phyloP scores from a whole-genome alignment of 129 eudicot species.

The Pittosporum tobira region DNA sequence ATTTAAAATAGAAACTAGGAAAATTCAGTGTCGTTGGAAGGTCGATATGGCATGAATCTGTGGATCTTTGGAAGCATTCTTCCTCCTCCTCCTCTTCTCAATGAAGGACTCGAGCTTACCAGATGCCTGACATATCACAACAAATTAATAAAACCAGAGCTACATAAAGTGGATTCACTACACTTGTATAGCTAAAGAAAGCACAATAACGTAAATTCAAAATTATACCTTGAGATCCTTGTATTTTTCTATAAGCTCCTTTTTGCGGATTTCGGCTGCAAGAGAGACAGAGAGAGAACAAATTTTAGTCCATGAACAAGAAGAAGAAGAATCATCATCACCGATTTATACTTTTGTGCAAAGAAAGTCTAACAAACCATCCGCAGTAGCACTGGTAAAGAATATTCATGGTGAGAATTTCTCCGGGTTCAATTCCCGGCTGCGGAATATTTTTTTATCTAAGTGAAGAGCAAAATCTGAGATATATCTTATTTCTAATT shows the following conservation, averaged over 20 bases:
- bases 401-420: no score
- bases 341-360: no score
- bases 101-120: conserved; percentile 80
- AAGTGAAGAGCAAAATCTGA: no score
- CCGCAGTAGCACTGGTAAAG: no score
- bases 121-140: conserved; percentile 42
- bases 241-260: conserved; percentile 63
- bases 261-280: conserved; percentile 78
- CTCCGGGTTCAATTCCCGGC: no score
- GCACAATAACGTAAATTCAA: not conserved
- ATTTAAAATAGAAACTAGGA: conserved; percentile 7
- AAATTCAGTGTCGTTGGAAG: conserved; percentile 27
- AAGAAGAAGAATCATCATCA: no score
- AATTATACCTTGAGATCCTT: conserved; percentile 64
- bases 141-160: not conserved
- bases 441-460: no score
- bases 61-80: conserved; percentile 88
- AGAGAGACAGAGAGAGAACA: not conserved
- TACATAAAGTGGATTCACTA: not conserved
- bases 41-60: conserved; percentile 75
- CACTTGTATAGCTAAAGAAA: not conserved
- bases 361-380: no score
- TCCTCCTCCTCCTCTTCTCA: conserved; percentile 78
- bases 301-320: not conserved
- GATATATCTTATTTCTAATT: no score